Evolutionary conservation across 345 rosid genomes (phyloP), one percentile per base, ranked within the genome.

Genomic region (Lepidium didymum): DNA sequence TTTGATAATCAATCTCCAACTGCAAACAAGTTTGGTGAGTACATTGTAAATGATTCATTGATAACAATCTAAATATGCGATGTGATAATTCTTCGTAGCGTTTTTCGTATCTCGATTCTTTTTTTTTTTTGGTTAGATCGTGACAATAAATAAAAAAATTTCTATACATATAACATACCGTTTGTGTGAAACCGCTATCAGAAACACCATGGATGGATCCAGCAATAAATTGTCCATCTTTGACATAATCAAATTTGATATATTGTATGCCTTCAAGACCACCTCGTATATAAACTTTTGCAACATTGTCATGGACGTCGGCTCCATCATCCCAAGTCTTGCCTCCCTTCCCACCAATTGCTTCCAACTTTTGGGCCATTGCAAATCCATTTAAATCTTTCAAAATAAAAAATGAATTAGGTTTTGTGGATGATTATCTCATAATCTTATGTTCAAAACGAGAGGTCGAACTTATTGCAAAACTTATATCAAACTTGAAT

Each of bases 261-360:
- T 33, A 54, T 1, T 54, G 41, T 18, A 67, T 55, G 1, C 62
- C 62, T 40, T 31, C 61, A 42, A 8, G 62, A 42, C 52, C 71
- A 53, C 71, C 53, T 54, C 62, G 42, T 11, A 67, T 43, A 54
- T 53, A 43, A 15, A 67, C 54, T n/a, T 67, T 67, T 55, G 62
- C 14, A 41, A 67, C 53, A 31, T 10, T 13, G 10, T 54, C 53
- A 15, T 67, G n/a, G 19, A n/a, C n/a, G n/a, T 53, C 34, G 0
- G 43, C 33, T 16, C 62, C 71, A 67, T 67, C 71, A 54, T 67
- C 71, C 71, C 71, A 67, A 6, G 12, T 13, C 7, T 41, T 55
- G 7, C 62, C 62, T 14, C 54, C 71, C 3, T 67, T 67, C n/a
- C 71, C 54, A 42, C 71, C 71, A 14, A 27, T 42, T 11, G 71